Evolutionary conservation across 345 rosid species (phyloP).

Genomic region (Salix arbutifolia): DNA sequence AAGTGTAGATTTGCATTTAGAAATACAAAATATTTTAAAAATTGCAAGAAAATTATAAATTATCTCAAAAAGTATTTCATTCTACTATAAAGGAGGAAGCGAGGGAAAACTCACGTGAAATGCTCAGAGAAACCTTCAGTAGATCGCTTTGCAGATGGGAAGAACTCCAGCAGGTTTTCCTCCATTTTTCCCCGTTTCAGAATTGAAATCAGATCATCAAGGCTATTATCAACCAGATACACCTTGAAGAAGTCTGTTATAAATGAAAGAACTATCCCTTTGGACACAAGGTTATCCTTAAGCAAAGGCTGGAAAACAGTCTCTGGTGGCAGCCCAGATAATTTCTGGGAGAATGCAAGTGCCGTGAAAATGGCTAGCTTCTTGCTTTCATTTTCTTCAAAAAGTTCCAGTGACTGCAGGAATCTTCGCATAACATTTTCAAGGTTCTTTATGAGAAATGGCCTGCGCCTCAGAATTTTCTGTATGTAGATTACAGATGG

Average conservation of each 20-base stretch:
- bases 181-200: slow-evolving; percentile 95
- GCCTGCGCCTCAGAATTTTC: slow-evolving; percentile 82
- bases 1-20: background rate
- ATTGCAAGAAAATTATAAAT: background rate
- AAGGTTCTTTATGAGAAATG: slow-evolving; percentile 93
- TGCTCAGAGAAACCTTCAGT: slow-evolving; percentile 90
- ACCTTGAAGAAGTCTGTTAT: slow-evolving; percentile 95
- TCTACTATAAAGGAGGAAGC: background rate
- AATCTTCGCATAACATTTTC: slow-evolving; percentile 92
- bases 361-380: slow-evolving; percentile 98
- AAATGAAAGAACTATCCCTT: slow-evolving; percentile 95
- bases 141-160: slow-evolving; percentile 79
- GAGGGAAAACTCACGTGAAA: slow-evolving; percentile 64
- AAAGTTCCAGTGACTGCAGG: slow-evolving; percentile 96
- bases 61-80: background rate
- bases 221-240: slow-evolving; percentile 90
- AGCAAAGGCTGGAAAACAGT: slow-evolving; percentile 95
- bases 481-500: slow-evolving; percentile 88
- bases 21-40: background rate
- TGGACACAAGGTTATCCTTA: slow-evolving; percentile 96
- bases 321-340: slow-evolving; percentile 96
- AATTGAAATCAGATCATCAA: slow-evolving; percentile 86
- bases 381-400: slow-evolving; percentile 96
- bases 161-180: slow-evolving; percentile 75
- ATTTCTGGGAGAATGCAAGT: slow-evolving; percentile 94